phyloP scores from a whole-genome alignment of 257 asterid genomes.

The Lycium barbarum region DNA sequence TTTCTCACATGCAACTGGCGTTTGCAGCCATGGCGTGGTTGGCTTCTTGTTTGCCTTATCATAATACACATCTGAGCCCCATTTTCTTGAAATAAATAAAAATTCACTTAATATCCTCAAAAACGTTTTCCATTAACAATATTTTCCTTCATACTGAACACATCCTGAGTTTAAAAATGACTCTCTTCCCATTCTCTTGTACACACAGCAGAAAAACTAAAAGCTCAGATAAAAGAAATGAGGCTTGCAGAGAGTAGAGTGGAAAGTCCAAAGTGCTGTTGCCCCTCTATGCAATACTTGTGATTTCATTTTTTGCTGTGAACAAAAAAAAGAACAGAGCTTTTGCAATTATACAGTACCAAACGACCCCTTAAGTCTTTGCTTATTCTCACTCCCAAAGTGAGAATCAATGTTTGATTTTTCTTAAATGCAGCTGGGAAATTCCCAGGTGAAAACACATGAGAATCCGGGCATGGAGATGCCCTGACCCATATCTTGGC shows the following conservation, averaged over 20 bases:
- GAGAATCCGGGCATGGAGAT: neutral
- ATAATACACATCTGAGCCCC: neutral
- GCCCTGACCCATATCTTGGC: neutral
- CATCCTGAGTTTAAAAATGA: no score
- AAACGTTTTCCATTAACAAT: no score
- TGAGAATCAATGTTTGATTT: no score
- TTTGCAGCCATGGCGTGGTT: conserved; percentile 42
- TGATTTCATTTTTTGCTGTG: neutral
- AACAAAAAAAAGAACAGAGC: neutral
- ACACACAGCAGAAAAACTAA: no score
- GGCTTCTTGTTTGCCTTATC: neutral
- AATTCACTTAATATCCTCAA: no score
- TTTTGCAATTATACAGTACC: neutral
- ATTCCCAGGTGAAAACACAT: neutral
- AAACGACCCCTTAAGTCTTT: neutral
- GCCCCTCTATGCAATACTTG: neutral
- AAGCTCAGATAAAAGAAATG: neutral
- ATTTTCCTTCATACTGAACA: no score
- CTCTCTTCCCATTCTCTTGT: no score
- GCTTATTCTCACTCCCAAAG: neutral
- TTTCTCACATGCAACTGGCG: conserved; percentile 28
- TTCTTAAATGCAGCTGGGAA: neutral
- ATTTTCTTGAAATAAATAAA: neutral
- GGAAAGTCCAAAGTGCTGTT: neutral
- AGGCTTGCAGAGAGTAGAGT: neutral